Percentiles rank a stretch among this genome's conserved stretches.
phyloP scores from a whole-genome alignment of 2,329 filamentous ascomycete species.

The Beauveria varroae region DNA sequence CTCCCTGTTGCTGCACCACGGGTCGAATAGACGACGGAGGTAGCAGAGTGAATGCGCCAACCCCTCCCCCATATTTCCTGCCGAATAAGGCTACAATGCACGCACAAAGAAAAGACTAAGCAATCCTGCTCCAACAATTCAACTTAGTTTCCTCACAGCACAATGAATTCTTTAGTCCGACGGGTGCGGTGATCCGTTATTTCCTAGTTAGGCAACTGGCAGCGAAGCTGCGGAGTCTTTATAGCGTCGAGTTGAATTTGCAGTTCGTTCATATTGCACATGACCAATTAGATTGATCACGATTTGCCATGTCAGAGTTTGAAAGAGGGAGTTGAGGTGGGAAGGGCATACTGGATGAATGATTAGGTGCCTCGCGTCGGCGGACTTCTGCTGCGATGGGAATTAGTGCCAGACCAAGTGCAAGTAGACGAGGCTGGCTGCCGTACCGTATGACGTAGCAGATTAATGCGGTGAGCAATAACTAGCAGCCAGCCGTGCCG shows the following conservation, averaged over 20 bases:
- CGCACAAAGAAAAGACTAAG: no score
- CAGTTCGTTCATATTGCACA: neutral
- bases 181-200: neutral
- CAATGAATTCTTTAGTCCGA: neutral
- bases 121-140: no score
- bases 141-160: no score
- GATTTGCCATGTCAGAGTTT: neutral
- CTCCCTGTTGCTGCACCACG: no score
- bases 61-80: no score
- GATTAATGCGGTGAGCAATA: neutral
- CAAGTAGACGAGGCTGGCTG: neutral
- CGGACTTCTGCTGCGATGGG: neutral
- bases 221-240: neutral
- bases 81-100: no score
- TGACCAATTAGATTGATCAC: neutral
- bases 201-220: neutral
- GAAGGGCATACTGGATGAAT: neutral
- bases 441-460: neutral
- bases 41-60: no score
- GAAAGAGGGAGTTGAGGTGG: neutral
- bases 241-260: neutral
- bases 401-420: neutral
- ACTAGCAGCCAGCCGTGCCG: neutral
- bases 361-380: neutral
- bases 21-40: no score